Evolutionary conservation across 352 stramenopile genomes (phyloP).

Genomic region (Pythium dissotocum): DNA sequence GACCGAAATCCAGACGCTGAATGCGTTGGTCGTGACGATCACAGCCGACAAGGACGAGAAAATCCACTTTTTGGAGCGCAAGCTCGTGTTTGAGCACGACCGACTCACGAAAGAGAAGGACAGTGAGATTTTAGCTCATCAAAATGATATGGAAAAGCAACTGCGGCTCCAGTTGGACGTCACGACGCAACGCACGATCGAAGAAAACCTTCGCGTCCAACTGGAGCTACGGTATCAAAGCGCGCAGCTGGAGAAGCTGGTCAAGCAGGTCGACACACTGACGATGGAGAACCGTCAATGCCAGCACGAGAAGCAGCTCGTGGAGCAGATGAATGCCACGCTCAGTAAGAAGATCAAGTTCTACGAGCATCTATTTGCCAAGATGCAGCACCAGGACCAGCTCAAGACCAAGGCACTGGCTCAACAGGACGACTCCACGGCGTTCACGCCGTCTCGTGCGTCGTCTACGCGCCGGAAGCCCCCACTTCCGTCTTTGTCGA

Average conservation of each 20-base stretch:
- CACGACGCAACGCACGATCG: conserved; percentile 62
- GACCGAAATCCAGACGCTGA: conserved; percentile 33
- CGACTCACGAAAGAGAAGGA: conserved; percentile 54
- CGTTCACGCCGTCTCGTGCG: conserved; percentile 8
- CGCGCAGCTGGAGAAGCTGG: conserved; percentile 50
- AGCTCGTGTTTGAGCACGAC: conserved; percentile 64
- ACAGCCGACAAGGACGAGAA: conserved; percentile 46
- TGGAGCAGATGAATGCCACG: conserved; percentile 61
- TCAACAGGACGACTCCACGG: conserved; percentile 1
- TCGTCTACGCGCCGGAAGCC: conserved; percentile 34
- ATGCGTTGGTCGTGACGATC: conserved; percentile 28
- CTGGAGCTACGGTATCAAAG: conserved; percentile 66
- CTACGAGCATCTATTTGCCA: conserved; percentile 65
- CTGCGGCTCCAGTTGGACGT: conserved; percentile 58
- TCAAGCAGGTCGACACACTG: conserved; percentile 51
- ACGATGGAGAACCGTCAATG: conserved; percentile 36
- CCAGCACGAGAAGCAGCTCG: conserved; percentile 52
- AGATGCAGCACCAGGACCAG: conserved; percentile 59
- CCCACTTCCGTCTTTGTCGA: conserved; percentile 34
- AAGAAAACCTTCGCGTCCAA: conserved; percentile 65
- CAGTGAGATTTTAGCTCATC: conserved; percentile 37
- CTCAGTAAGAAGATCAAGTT: conserved; percentile 68
- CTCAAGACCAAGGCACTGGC: conserved; percentile 14
- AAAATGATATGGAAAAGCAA: conserved; percentile 49
- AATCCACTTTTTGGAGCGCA: conserved; percentile 49